A percentile compares a stretch with the other conserved stretches of the same genome.
Conservation (phyloP, 805 yeast genomes). For the Barnettozyma sp. region DNA sequence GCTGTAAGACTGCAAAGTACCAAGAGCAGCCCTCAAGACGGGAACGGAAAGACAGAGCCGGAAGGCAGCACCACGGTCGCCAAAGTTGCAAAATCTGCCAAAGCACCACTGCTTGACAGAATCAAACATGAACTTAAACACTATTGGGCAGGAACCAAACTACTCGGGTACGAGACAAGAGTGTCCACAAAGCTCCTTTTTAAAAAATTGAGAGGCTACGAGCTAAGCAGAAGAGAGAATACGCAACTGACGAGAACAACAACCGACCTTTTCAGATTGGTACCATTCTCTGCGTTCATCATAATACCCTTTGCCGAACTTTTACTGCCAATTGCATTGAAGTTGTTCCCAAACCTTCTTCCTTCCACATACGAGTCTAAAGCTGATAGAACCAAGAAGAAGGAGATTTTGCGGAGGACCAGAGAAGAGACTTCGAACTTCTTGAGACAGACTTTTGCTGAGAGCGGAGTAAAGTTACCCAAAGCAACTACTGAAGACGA, state of each 20-base stretch:
- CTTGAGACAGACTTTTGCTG: slow-evolving; percentile 58
- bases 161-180: slow-evolving; percentile 82
- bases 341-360: slow-evolving; percentile 85
- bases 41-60: too few relatives aligned
- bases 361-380: slow-evolving; percentile 87
- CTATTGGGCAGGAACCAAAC: slow-evolving; percentile 94
- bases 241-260: slow-evolving; percentile 84
- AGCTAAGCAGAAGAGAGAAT: slow-evolving; percentile 81
- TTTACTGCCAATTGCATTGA: slow-evolving; percentile 80
- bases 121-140: slow-evolving; percentile 86
- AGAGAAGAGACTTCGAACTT: slow-evolving; percentile 57
- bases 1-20: slow-evolving; percentile 1
- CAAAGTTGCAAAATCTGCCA: slow-evolving; percentile 19
- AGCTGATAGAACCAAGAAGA: slow-evolving; percentile 52
- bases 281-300: slow-evolving; percentile 88
- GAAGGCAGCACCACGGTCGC: slow-evolving; percentile 1
- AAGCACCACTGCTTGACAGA: slow-evolving; percentile 66
- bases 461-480: slow-evolving; percentile 63
- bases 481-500: slow-evolving; percentile 63
- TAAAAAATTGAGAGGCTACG: slow-evolving; percentile 86
- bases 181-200: slow-evolving; percentile 74
- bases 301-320: slow-evolving; percentile 93
- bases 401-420: slow-evolving; percentile 50
- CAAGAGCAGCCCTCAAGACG: too few relatives aligned
- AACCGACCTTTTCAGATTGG: slow-evolving; percentile 75